Conservation (phyloP, 2,329 filamentous ascomycete genomes). For the Penicillium sp. region DNA sequence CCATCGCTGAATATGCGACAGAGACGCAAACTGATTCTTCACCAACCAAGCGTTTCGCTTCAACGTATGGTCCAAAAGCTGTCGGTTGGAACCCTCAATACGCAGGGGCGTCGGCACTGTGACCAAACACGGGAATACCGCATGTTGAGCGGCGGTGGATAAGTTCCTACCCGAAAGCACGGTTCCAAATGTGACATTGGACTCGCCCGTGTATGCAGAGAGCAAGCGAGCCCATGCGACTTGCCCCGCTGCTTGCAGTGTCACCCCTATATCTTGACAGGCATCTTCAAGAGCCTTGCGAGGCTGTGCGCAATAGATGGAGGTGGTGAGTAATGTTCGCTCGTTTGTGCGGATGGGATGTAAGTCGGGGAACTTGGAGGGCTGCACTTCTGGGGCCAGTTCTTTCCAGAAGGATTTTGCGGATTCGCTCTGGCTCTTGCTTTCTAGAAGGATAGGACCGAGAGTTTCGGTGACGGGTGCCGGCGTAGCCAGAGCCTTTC, state of each 20-base stretch:
- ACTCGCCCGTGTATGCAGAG: constrained; percentile 73
- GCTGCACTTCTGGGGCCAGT: constrained; percentile 53
- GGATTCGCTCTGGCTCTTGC: constrained; percentile 30
- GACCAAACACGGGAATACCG: constrained; percentile 75
- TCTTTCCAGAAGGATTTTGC: constrained; percentile 63
- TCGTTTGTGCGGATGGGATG: constrained; percentile 57
- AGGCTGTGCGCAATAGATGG: constrained; percentile 41
- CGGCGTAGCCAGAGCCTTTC: constrained; percentile 21
- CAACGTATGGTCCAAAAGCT: constrained; percentile 65
- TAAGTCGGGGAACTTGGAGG: constrained; percentile 74
- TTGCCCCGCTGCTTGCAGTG: constrained; percentile 73
- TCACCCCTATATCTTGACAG: constrained; percentile 62
- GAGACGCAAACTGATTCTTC: constrained; percentile 69
- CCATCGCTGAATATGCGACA: constrained; percentile 71
- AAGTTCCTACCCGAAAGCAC: constrained; percentile 72
- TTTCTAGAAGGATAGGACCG: constrained; percentile 46
- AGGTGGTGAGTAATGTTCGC: constrained; percentile 36
- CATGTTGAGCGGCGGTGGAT: constrained; percentile 57
- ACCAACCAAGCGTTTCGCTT: constrained; percentile 63
- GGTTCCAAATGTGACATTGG: constrained; percentile 71
- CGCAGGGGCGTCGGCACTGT: constrained; percentile 72
- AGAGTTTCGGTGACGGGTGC: constrained; percentile 47
- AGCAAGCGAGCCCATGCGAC: constrained; percentile 76
- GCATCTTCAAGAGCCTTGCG: constrained; percentile 53
- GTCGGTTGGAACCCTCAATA: constrained; percentile 54